Base-by-base conservation (phyloP, 2,329 filamentous ascomycete species). In the Clonostachys chloroleuca region DNA sequence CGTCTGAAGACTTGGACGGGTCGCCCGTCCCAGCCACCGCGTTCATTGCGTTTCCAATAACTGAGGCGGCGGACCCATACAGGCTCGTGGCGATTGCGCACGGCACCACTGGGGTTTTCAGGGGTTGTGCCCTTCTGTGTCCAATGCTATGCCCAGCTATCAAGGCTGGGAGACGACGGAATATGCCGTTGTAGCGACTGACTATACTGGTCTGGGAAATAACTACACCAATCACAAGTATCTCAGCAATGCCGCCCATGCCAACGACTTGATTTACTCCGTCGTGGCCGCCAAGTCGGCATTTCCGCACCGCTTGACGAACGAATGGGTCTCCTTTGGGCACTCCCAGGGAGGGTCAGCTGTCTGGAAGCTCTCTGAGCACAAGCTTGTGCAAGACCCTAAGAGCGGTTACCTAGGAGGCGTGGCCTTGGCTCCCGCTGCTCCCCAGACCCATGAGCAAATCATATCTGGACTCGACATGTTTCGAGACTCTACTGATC, bases 271-370 rank as follows among this genome's bases (percentile, higher is more conserved):
- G 0, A 55, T 70, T 1, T 67, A 73, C 47, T 63, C 71, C 1
- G 52, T 76, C 6, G 40, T 58, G 16, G 74, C 75, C 2, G 68
- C 70, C 0, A 61, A 59, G 16, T 50, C 48, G 9, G 68, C 69
- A 0, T 78, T 75, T 45, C 54, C 63, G 0, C 52, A 56, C 2
- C 51, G 57, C 0, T 54, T 71, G 0, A 59, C 51, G 2, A 49
- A 58, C 1, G 54, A 64, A 2, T 79, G 72, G 42, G 69, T 74
- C 5, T 59, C 65, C 14, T 61, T 70, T 49, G 73, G 73, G 2
- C 70, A 75, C 45, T 72, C 65, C 8, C 70, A 77, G 52, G 74
- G 74, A 8, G 73, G 71, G 8, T 63, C 61, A 0, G 63, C 62
- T 2, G 67, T 67, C 0, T 78, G 74, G 74, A 48, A 36, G 10